Percentiles rank a stretch among this genome's conserved stretches.
Evolutionary conservation across 768 basidiomycete genomes (phyloP).

Genomic region (Leucogyrophana mollusca): DNA sequence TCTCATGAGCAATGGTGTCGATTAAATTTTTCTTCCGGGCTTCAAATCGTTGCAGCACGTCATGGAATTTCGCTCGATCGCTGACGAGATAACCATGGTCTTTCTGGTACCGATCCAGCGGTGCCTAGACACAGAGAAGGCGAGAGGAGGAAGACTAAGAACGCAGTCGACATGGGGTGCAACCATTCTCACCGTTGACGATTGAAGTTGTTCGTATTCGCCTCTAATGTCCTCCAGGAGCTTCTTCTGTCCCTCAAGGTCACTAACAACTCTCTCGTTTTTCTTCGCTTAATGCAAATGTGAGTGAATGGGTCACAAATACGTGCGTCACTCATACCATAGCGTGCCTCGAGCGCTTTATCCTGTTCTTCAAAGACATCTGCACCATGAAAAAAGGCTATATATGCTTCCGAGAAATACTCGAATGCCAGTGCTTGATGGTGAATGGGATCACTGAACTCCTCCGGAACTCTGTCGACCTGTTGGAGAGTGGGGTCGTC

Average conservation of each 20-base stretch:
- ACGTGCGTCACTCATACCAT: constrained; percentile 48
- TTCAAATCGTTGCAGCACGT: constrained; percentile 70
- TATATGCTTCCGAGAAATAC: constrained; percentile 68
- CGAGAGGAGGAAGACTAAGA: background rate
- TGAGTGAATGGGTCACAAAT: constrained; percentile 5
- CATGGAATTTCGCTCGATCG: constrained; percentile 79
- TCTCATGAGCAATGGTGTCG: constrained; percentile 65
- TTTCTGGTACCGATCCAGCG: constrained; percentile 60
- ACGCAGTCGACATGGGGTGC: background rate
- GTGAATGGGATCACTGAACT: constrained; percentile 73
- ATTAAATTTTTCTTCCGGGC: constrained; percentile 64
- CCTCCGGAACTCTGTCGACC: constrained; percentile 59
- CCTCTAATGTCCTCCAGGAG: constrained; percentile 44
- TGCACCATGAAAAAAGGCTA: constrained; percentile 61
- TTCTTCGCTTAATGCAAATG: constrained; percentile 51
- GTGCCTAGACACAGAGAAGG: constrained; percentile 47
- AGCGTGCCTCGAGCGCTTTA: constrained; percentile 68
- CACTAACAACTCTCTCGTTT: constrained; percentile 63
- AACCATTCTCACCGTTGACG: constrained; percentile 51
- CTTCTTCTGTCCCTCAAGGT: constrained; percentile 58
- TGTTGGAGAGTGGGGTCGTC: constrained; percentile 69
- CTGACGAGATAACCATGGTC: constrained; percentile 62
- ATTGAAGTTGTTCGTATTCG: constrained; percentile 58
- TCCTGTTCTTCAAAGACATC: constrained; percentile 74
- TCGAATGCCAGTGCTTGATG: constrained; percentile 78